Evolutionary conservation across 176 grass and related monocot genomes (phyloP).

Genomic region (Oryza punctata): DNA sequence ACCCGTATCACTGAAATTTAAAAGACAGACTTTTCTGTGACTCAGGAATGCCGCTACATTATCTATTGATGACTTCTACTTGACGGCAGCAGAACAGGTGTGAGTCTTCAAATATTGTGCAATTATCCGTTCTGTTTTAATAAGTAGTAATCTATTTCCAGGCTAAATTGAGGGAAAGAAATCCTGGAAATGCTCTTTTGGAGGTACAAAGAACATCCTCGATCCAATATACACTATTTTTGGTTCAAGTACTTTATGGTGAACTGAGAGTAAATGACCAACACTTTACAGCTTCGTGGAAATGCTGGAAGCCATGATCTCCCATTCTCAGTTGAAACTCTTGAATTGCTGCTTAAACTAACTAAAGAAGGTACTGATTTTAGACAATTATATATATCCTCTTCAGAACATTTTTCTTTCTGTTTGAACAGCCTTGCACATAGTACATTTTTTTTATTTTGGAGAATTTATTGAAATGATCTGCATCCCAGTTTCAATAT

Average conservation of each 20-base stretch:
- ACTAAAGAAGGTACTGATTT: slow-evolving; percentile 80
- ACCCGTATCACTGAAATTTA: slow-evolving; percentile 20
- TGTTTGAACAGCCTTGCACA: slow-evolving; percentile 14
- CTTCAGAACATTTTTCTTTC: slow-evolving; percentile 20
- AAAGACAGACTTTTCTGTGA: slow-evolving; percentile 2
- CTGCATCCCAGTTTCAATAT: background rate
- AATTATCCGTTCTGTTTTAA: background rate
- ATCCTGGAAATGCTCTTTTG: slow-evolving; percentile 82
- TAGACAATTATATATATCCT: slow-evolving; percentile 14
- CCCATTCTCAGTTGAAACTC: slow-evolving; percentile 80
- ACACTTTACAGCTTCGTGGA: slow-evolving; percentile 79
- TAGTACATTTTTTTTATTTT: slow-evolving; percentile 7
- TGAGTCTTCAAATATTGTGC: slow-evolving; percentile 28
- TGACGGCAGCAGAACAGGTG: slow-evolving; percentile 88
- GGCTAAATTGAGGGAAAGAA: slow-evolving; percentile 70
- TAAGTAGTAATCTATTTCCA: slow-evolving; percentile 36
- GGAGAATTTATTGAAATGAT: background rate
- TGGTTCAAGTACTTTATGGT: slow-evolving; percentile 30
- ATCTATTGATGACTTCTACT: slow-evolving; percentile 98
- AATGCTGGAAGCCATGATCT: slow-evolving; percentile 99
- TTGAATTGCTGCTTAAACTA: slow-evolving; percentile 74
- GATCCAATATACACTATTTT: slow-evolving; percentile 10
- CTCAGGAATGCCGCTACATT: slow-evolving; percentile 70
- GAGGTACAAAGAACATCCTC: slow-evolving; percentile 60
- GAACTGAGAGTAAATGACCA: slow-evolving; percentile 41